Evolutionary conservation across 2,329 filamentous ascomycete genomes (phyloP).

Genomic region (Daldinia sp.): DNA sequence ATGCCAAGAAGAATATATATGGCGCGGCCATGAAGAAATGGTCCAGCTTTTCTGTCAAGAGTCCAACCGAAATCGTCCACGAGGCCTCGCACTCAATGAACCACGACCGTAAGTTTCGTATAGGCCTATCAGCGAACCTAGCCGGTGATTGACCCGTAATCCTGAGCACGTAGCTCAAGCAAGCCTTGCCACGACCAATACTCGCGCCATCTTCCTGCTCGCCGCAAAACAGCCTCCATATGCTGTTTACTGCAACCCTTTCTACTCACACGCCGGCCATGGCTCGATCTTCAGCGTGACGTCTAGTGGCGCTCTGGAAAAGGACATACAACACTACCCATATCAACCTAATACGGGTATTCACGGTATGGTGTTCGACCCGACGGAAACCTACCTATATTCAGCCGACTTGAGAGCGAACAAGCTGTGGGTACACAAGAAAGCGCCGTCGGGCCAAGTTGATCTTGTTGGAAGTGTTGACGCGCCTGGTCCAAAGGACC

Average conservation of each 20-base stretch:
- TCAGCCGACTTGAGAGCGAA: constrained; percentile 82
- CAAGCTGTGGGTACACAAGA: constrained; percentile 87
- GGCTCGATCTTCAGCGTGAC: constrained; percentile 81
- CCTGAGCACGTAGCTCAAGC: constrained; percentile 68
- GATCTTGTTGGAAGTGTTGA: constrained; percentile 78
- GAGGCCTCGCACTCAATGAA: constrained; percentile 80
- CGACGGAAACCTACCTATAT: constrained; percentile 79
- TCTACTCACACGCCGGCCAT: constrained; percentile 86
- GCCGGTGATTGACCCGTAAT: constrained; percentile 30
- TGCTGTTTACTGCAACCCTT: constrained; percentile 89
- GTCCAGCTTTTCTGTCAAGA: constrained; percentile 83
- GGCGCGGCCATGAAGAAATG: constrained; percentile 95
- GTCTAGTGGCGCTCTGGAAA: constrained; percentile 66
- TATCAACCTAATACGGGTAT: constrained; percentile 78
- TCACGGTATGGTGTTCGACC: constrained; percentile 86
- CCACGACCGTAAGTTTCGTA: constrained; percentile 73
- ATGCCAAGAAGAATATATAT: constrained; percentile 86
- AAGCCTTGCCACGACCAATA: constrained; percentile 78
- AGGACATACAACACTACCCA: constrained; percentile 78
- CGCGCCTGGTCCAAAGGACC: constrained; percentile 77
- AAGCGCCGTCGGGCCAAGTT: constrained; percentile 70
- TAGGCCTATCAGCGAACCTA: constrained; percentile 31
- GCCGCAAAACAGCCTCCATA: constrained; percentile 82
- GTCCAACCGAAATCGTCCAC: constrained; percentile 80
- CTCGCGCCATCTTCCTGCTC: constrained; percentile 88